These are phyloP conservation scores for Euphorbia corollata DNA, from an alignment of 441 rosid genomes.

Conservation along the genomic window DNA sequence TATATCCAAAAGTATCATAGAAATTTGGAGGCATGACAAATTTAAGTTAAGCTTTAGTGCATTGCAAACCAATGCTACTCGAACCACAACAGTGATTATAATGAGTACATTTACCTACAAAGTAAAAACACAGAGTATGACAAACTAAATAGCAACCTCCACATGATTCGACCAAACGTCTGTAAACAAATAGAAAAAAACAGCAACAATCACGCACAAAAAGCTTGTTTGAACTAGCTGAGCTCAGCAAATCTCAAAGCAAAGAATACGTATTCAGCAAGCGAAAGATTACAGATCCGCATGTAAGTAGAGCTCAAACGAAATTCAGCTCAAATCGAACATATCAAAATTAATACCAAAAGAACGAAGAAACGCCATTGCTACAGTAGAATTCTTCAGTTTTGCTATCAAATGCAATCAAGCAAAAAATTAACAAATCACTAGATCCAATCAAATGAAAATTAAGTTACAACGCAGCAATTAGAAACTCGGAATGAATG, in stretches of 20 bases:
- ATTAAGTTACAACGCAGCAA: slow-evolving; percentile 1
- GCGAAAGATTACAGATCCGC: not conserved
- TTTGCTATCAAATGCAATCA: not conserved
- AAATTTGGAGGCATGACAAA: not conserved
- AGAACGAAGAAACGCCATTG: not conserved
- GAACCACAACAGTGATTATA: not conserved
- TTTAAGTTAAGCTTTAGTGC: not conserved
- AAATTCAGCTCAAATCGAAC: not conserved
- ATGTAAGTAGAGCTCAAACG: not conserved
- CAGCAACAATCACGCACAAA: not conserved
- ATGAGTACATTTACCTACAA: not conserved
- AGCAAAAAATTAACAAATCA: not conserved
- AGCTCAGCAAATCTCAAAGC: not conserved
- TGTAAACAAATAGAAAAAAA: not conserved
- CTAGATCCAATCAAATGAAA: slow-evolving; percentile 12
- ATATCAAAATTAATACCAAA: not conserved
- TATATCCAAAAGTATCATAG: not conserved
- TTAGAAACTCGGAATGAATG: not conserved
- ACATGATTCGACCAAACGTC: not conserved
- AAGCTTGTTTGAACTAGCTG: not conserved
- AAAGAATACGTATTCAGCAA: not conserved
- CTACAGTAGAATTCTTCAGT: not conserved
- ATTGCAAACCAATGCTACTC: not conserved
- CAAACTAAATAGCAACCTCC: not conserved
- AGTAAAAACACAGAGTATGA: not conserved